Percentiles rank a stretch among this genome's conserved stretches.
Conservation (phyloP, 768 basidiomycete species). For the Exidia glandulosa region DNA sequence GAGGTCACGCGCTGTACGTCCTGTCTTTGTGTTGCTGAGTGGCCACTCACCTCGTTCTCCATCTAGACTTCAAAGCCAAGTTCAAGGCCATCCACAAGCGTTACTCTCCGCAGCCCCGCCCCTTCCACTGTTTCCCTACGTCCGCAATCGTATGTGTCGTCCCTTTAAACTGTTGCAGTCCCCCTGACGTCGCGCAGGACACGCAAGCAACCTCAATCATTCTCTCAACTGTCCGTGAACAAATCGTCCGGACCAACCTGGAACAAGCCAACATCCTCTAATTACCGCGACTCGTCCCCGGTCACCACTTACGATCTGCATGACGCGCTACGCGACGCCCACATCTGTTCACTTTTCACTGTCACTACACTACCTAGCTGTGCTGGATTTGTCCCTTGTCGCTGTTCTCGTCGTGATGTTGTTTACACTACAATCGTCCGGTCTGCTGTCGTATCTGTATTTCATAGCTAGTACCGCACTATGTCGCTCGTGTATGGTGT, state of each 20-base stretch:
- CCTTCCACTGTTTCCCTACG: conserved; percentile 9
- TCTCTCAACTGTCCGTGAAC: background rate
- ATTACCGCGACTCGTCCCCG: too few relatives aligned
- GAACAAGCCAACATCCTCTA: background rate
- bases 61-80: conserved; percentile 24
- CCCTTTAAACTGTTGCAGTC: too few relatives aligned
- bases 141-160: background rate
- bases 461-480: background rate
- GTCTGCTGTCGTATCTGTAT: background rate
- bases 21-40: background rate
- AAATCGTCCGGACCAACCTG: background rate
- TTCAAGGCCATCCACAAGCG: conserved; percentile 34
- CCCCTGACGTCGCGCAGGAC: background rate
- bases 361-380: background rate
- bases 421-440: background rate
- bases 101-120: conserved; percentile 11
- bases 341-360: background rate
- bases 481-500: background rate
- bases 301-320: background rate
- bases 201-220: background rate
- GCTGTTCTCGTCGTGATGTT: background rate
- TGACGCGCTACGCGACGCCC: background rate
- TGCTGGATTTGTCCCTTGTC: background rate
- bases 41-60: background rate
- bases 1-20: conserved; percentile 48